These are phyloP conservation scores for Lodderomyces orthopsilosis DNA, from an alignment of 1,139 yeast genomes.

Conservation along the genomic window DNA sequence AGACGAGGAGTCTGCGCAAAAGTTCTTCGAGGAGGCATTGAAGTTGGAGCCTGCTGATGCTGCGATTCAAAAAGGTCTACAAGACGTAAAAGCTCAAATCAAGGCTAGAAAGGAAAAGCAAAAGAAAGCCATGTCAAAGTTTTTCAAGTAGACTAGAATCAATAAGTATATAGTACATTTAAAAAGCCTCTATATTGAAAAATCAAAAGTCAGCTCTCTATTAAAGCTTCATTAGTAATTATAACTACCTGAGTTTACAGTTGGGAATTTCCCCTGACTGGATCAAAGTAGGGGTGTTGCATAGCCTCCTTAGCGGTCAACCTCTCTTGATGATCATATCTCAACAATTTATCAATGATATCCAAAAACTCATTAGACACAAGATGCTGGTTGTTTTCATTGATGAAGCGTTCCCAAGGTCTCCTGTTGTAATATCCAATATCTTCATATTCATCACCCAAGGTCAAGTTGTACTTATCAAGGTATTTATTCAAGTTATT, in stretches of 20 bases:
- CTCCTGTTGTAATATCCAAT: constrained; percentile 76
- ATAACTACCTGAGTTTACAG: not conserved
- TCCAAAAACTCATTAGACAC: constrained; percentile 73
- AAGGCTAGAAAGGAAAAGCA: constrained; percentile 64
- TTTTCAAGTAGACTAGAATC: constrained; percentile 40
- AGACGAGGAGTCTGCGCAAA: constrained; percentile 70
- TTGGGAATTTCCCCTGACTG: constrained; percentile 18
- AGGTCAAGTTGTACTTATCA: constrained; percentile 68
- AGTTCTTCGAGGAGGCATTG: constrained; percentile 65
- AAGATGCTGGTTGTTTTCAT: constrained; percentile 67
- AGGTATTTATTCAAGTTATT: constrained; percentile 74
- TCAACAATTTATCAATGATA: constrained; percentile 74
- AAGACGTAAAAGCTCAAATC: constrained; percentile 53
- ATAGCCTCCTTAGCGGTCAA: constrained; percentile 94
- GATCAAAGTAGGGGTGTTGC: constrained; percentile 71
- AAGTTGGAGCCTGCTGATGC: constrained; percentile 68
- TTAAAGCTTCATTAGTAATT: not conserved
- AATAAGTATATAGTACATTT: not conserved
- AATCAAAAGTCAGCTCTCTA: no score
- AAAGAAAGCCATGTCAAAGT: constrained; percentile 81
- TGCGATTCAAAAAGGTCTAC: constrained; percentile 67
- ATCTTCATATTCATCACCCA: constrained; percentile 82
- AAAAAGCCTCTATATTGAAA: no score
- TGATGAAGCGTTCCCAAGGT: constrained; percentile 86
- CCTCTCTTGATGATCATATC: constrained; percentile 93